A percentile compares a stretch with the other conserved stretches of the same genome.
phyloP scores from a whole-genome alignment of 1,284 basidiomycete species.

The Naganishia albida region DNA sequence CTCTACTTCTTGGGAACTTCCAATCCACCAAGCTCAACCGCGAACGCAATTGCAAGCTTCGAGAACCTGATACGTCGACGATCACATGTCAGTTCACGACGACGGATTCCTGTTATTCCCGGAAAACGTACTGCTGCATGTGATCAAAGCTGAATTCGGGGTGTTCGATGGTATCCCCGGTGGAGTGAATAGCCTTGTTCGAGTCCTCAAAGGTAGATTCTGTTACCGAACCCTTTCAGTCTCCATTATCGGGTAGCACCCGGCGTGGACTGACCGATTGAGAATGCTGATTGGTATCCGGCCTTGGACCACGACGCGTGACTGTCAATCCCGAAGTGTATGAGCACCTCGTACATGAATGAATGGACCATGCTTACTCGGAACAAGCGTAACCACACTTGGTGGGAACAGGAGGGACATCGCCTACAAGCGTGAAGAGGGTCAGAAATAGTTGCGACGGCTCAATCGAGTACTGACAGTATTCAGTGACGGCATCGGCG shows the following conservation, averaged over 20 bases:
- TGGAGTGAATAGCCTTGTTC: conserved; percentile 79
- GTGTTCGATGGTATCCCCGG: conserved; percentile 78
- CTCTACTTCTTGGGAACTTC: conserved; percentile 21
- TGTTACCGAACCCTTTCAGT: conserved; percentile 39
- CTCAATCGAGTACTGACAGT: conserved; percentile 55
- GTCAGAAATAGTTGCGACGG: conserved; percentile 5
- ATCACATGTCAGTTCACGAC: neutral
- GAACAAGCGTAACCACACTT: conserved; percentile 93
- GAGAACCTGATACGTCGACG: conserved; percentile 74
- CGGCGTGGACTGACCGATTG: conserved; percentile 57
- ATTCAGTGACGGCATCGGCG: conserved; percentile 67
- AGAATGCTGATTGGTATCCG: conserved; percentile 79
- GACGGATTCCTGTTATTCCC: neutral
- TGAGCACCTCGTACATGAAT: neutral
- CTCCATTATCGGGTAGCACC: neutral
- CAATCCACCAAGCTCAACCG: conserved; percentile 65
- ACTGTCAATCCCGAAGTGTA: conserved; percentile 8
- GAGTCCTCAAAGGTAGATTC: conserved; percentile 55
- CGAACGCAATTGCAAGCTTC: conserved; percentile 82
- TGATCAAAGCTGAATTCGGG: conserved; percentile 76
- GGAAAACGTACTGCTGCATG: conserved; percentile 50
- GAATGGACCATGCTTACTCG: conserved; percentile 55
- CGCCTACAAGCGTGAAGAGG: conserved; percentile 40
- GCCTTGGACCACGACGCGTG: conserved; percentile 76
- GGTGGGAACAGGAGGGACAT: conserved; percentile 54